phyloP scores from a whole-genome alignment of 305 asterid genomes.

The Fraxinus angustifolia region DNA sequence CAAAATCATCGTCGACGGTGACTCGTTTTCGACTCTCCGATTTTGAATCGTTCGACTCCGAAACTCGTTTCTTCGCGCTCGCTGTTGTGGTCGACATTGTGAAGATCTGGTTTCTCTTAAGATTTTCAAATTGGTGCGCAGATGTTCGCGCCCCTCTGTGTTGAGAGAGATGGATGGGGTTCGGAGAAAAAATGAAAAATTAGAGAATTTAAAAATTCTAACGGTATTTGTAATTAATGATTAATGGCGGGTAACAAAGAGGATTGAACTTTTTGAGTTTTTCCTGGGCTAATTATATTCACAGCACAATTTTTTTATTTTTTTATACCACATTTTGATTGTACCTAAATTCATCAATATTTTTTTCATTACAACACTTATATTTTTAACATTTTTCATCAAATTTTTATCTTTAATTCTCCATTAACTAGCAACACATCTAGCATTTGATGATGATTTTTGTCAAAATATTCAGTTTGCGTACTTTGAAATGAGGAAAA shows the following conservation, averaged over 20 bases:
- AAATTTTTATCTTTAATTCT: not conserved
- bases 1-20: conserved; percentile 67
- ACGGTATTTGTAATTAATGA: not conserved
- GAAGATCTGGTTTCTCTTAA: conserved; percentile 1
- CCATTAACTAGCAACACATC: not conserved
- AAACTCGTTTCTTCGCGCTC: conserved; percentile 45
- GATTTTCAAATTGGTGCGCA: not conserved
- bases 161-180: not conserved
- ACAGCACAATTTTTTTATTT: too few relatives aligned
- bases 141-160: not conserved
- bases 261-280: not conserved
- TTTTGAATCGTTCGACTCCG: conserved; percentile 46
- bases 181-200: not conserved
- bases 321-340: not conserved
- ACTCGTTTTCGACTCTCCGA: conserved; percentile 54
- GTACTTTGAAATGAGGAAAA: too few relatives aligned
- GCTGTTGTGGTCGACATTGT: conserved; percentile 56
- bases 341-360: not conserved
- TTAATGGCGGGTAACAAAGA: conserved; percentile 30
- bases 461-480: not conserved
- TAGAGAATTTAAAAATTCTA: not conserved
- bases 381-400: not conserved
- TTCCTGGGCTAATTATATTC: not conserved
- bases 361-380: not conserved
- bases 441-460: not conserved